Evolutionary conservation across 768 basidiomycete species (phyloP).

Genomic region (Mycena epipterygia): DNA sequence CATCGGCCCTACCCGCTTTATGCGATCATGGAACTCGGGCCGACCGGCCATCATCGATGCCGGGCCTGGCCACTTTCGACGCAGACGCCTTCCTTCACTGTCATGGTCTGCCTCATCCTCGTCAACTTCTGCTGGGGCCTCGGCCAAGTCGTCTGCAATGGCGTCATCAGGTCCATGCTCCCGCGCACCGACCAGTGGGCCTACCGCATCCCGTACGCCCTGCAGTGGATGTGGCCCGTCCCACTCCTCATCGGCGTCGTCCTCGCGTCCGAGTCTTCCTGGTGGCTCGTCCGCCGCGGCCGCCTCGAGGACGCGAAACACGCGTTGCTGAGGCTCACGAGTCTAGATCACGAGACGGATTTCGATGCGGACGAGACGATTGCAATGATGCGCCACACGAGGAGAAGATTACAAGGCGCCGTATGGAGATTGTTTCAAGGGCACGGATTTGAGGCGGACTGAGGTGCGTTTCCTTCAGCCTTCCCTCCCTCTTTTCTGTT

Average conservation of each 20-base stretch:
- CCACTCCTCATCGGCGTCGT: too few relatives aligned
- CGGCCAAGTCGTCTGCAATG: constrained; percentile 33
- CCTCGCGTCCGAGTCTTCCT: too few relatives aligned
- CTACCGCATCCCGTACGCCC: too few relatives aligned
- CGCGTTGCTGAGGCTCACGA: constrained; percentile 36
- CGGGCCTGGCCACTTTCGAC: too few relatives aligned
- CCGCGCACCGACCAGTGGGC: constrained; percentile 33
- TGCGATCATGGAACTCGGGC: too few relatives aligned
- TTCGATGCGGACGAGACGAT: constrained; percentile 41
- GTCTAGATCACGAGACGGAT: constrained; percentile 35
- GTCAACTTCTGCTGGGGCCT: constrained; percentile 40
- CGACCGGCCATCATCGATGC: too few relatives aligned
- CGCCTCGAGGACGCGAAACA: constrained; percentile 41
- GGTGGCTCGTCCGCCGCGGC: too few relatives aligned
- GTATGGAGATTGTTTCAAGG: constrained; percentile 50
- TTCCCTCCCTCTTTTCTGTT: too few relatives aligned
- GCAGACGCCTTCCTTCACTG: too few relatives aligned
- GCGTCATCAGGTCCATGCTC: constrained; percentile 38
- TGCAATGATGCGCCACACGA: constrained; percentile 43
- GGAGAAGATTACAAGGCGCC: constrained; percentile 42
- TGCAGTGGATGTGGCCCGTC: too few relatives aligned
- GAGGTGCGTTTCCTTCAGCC: constrained; percentile 25
- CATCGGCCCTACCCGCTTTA: too few relatives aligned
- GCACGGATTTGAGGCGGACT: constrained; percentile 35
- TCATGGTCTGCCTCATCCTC: constrained; percentile 35